phyloP scores from a whole-genome alignment of 495 filamentous ascomycete genomes.

The Neurospora sublineolata region DNA sequence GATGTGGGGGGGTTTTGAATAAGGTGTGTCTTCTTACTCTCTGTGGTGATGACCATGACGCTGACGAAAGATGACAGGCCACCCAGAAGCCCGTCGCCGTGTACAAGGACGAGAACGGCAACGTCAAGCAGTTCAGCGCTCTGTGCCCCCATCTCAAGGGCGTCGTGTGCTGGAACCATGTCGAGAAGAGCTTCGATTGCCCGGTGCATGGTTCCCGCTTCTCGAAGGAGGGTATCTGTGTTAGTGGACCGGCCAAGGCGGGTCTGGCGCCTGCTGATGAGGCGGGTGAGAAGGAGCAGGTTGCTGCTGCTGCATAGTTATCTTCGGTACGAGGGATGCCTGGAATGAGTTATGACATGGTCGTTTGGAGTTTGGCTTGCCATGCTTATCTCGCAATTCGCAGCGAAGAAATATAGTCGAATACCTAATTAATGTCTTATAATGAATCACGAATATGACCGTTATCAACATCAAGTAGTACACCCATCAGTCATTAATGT shows the following conservation, averaged over 20 bases:
- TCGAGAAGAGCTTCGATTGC: slow-evolving; percentile 46
- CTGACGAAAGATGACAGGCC: slow-evolving; percentile 3
- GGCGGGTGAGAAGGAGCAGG: slow-evolving; percentile 11
- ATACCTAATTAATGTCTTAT: no score
- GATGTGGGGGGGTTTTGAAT: slow-evolving; percentile 43
- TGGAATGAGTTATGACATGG: neutral
- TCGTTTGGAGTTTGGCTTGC: neutral
- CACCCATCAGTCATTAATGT: no score
- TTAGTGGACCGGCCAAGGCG: slow-evolving; percentile 39
- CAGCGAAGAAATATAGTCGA: no score
- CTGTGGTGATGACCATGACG: no score
- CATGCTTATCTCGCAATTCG: no score
- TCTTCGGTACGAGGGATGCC: no score
- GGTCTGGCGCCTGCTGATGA: slow-evolving; percentile 17
- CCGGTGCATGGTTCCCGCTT: slow-evolving; percentile 46
- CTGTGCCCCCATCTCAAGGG: slow-evolving; percentile 47
- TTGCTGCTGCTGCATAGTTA: neutral
- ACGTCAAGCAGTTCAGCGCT: slow-evolving; percentile 37
- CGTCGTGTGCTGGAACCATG: slow-evolving; percentile 43
- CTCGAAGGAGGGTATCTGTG: slow-evolving; percentile 37
- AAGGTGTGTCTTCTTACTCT: no score
- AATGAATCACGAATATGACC: no score
- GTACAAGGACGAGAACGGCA: slow-evolving; percentile 45
- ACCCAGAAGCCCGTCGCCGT: slow-evolving; percentile 36
- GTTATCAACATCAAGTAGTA: no score